These are phyloP conservation scores for Amanita brunnescens DNA, from an alignment of 768 basidiomycete species.

Conservation along the genomic window DNA sequence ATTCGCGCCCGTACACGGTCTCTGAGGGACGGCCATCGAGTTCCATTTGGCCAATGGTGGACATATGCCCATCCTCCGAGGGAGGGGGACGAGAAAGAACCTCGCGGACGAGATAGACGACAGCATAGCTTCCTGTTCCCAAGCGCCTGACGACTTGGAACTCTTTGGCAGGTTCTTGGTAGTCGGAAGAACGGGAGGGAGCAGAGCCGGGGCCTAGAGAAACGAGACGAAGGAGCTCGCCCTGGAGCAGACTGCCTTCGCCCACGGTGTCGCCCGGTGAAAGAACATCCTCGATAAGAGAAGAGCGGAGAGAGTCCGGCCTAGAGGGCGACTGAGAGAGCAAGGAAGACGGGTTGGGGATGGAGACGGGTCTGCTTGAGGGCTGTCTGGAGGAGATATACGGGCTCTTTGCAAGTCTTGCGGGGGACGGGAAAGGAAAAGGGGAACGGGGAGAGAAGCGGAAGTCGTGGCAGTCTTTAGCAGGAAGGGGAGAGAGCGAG, in stretches of 20 bases:
- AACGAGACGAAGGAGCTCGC: constrained; percentile 55
- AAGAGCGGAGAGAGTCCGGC: constrained; percentile 28
- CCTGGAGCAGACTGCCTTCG: constrained; percentile 56
- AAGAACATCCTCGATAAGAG: constrained; percentile 52
- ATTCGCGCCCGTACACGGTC: constrained; percentile 64
- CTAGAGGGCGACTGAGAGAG: constrained; percentile 23
- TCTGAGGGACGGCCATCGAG: constrained; percentile 33
- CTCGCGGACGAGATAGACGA: constrained; percentile 87
- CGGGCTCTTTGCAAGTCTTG: constrained; percentile 29
- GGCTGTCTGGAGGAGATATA: constrained; percentile 27
- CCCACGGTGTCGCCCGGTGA: constrained; percentile 67
- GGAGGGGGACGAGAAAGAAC: constrained; percentile 40
- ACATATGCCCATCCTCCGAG: constrained; percentile 50
- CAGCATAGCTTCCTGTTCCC: constrained; percentile 87
- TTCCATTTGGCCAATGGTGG: constrained; percentile 47
- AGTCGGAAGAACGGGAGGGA: constrained; percentile 21
- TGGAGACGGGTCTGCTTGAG: constrained; percentile 22
- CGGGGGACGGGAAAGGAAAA: constrained; percentile 27
- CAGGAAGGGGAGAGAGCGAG: constrained; percentile 25
- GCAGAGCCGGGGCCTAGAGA: constrained; percentile 31
- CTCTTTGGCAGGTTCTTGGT: constrained; percentile 45
- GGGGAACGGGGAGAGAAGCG: constrained; percentile 10
- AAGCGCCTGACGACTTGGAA: constrained; percentile 83
- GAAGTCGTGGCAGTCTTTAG: not conserved
- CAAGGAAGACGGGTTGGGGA: constrained; percentile 15